phyloP scores from a whole-genome alignment of 441 rosid species.

The California macrophylla region DNA sequence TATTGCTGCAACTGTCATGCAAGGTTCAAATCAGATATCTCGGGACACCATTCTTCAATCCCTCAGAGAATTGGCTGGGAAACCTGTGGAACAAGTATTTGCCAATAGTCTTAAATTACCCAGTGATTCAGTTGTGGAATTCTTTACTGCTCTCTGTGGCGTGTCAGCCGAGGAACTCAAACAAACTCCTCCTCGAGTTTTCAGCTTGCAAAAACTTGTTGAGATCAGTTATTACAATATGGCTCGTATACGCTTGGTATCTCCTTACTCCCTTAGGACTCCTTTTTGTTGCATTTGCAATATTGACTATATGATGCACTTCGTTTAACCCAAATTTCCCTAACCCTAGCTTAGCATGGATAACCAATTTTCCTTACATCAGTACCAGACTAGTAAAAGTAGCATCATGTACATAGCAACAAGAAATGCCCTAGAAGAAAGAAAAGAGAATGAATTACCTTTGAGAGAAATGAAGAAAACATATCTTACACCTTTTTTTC shows the following conservation, averaged over 20 bases:
- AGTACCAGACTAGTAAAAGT: too few relatives aligned
- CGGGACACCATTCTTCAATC: conserved; percentile 93
- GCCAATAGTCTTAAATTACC: conserved; percentile 85
- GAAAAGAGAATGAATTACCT: background rate
- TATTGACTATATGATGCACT: conserved; percentile 4
- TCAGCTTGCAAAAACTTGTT: conserved; percentile 97
- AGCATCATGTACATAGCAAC: background rate
- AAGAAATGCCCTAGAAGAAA: background rate
- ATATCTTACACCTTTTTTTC: too few relatives aligned
- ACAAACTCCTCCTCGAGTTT: conserved; percentile 98
- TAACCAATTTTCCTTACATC: too few relatives aligned
- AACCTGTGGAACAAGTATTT: conserved; percentile 91
- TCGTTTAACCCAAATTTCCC: conserved; percentile 4
- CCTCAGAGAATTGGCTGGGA: conserved; percentile 84
- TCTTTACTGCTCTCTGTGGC: conserved; percentile 95
- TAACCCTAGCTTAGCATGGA: too few relatives aligned
- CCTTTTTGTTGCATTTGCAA: background rate
- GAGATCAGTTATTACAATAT: conserved; percentile 99
- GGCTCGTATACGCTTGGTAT: conserved; percentile 98
- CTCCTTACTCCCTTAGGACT: conserved; percentile 18
- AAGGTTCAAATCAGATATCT: conserved; percentile 96
- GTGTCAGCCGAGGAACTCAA: conserved; percentile 94
- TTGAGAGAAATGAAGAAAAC: too few relatives aligned
- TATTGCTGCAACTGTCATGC: conserved; percentile 91
- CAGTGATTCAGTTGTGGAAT: conserved; percentile 89